These are phyloP conservation scores for Podosphaera fusca DNA, from an alignment of 2,329 filamentous ascomycete genomes.

Conservation along the genomic window DNA sequence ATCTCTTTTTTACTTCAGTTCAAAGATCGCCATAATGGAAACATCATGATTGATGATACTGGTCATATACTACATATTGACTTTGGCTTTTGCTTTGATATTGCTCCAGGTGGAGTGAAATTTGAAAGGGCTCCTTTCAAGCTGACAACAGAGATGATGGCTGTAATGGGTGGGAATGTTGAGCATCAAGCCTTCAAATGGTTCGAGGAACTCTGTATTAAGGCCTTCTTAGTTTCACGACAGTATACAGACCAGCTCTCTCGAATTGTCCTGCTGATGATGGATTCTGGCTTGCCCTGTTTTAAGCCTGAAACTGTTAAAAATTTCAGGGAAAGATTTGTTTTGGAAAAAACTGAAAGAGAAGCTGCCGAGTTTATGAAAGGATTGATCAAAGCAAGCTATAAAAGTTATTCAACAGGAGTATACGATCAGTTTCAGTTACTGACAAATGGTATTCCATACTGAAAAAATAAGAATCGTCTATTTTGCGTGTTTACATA, in stretches of 20 bases:
- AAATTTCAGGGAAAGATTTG: slow-evolving; percentile 82
- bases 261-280: slow-evolving; percentile 82
- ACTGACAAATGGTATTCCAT: slow-evolving; percentile 91
- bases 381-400: slow-evolving; percentile 71
- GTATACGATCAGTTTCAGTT: slow-evolving; percentile 97
- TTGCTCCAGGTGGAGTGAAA: slow-evolving; percentile 85
- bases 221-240: slow-evolving; percentile 73
- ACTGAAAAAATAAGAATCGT: slow-evolving; percentile 17
- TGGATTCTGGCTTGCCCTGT: slow-evolving; percentile 85
- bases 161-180: slow-evolving; percentile 85
- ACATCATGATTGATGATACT: slow-evolving; percentile 97
- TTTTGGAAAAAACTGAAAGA: slow-evolving; percentile 70
- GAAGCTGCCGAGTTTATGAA: slow-evolving; percentile 92
- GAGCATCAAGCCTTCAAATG: slow-evolving; percentile 75
- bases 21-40: slow-evolving; percentile 97
- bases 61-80: slow-evolving; percentile 97
- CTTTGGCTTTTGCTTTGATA: slow-evolving; percentile 98
- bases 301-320: slow-evolving; percentile 92
- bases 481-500: too few species aligned
- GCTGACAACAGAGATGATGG: slow-evolving; percentile 88
- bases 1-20: slow-evolving; percentile 94
- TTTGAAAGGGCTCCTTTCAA: slow-evolving; percentile 98
- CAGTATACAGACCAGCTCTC: slow-evolving; percentile 74
- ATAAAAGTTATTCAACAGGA: slow-evolving; percentile 73
- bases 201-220: slow-evolving; percentile 92